Conservation (phyloP, 768 basidiomycete genomes). For the Lactifluus pinguis region DNA sequence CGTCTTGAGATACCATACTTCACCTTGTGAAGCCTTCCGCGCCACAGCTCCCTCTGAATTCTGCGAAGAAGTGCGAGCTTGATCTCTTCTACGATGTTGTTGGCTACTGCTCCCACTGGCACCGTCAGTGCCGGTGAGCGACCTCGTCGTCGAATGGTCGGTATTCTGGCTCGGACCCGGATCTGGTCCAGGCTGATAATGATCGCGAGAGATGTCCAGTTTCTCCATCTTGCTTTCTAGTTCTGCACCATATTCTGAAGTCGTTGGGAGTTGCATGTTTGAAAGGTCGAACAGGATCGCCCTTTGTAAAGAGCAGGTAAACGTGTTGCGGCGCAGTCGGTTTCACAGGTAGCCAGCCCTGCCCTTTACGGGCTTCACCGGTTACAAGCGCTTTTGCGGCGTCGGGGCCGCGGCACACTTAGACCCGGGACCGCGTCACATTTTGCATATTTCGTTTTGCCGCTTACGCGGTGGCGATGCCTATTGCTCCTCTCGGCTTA, state of each 20-base stretch:
- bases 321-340: background rate
- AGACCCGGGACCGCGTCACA: too few species aligned
- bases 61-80: background rate
- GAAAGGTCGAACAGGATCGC: background rate
- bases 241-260: background rate
- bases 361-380: too few species aligned
- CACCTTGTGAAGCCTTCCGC: constrained; percentile 26
- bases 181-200: background rate
- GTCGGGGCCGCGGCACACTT: too few species aligned
- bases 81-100: background rate
- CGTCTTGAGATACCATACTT: constrained; percentile 74
- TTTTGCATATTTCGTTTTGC: too few species aligned
- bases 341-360: too few species aligned
- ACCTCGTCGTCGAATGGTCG: too few species aligned
- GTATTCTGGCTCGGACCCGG: background rate
- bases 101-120: background rate
- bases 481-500: too few species aligned
- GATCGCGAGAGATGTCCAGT: background rate
- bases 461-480: too few species aligned
- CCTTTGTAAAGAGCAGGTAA: background rate
- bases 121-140: background rate
- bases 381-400: too few species aligned
- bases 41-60: background rate
- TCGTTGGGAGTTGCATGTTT: background rate
- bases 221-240: background rate